A percentile compares a stretch with the other conserved stretches of the same genome.
These are phyloP conservation scores for Plasmodium adleri DNA, from an alignment of 169 alveolate genomes.

Conservation along the genomic window DNA sequence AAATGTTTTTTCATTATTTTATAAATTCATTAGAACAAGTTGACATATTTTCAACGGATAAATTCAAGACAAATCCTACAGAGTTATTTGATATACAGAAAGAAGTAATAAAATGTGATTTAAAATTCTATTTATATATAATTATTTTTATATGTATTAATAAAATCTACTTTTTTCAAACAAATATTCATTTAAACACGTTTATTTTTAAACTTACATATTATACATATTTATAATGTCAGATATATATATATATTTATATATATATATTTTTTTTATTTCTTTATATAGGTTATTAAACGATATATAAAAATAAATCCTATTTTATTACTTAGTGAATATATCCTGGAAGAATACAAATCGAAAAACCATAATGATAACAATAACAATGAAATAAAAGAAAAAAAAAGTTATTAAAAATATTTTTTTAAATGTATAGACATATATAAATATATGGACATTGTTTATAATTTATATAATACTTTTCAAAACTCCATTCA, in stretches of 20 bases:
- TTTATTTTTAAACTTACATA: not conserved
- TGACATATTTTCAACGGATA: constrained; percentile 49
- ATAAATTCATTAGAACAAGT: constrained; percentile 31
- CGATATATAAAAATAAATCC: constrained; percentile 58
- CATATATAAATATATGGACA: too few species aligned
- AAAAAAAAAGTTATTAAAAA: too few species aligned
- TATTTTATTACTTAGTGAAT: constrained; percentile 57
- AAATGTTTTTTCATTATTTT: not conserved
- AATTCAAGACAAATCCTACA: constrained; percentile 28
- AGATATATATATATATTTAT: not conserved
- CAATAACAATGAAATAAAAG: not conserved
- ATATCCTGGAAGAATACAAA: constrained; percentile 53
- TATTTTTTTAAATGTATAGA: too few species aligned
- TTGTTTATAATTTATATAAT: too few species aligned
- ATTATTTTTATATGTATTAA: not conserved
- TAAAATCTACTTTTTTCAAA: not conserved
- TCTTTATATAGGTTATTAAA: constrained; percentile 40
- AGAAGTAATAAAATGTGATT: constrained; percentile 52
- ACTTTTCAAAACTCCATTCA: too few species aligned
- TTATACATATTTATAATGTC: not conserved
- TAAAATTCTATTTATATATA: constrained; percentile 9
- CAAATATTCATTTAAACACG: not conserved
- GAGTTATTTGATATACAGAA: constrained; percentile 53
- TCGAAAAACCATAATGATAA: constrained; percentile 7
- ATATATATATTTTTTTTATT: constrained; percentile 31